Percentiles rank a stretch among this genome's conserved stretches.
These are phyloP conservation scores for Nakataea oryzae DNA, from an alignment of 2,329 filamentous ascomycete species.

Conservation along the genomic window DNA sequence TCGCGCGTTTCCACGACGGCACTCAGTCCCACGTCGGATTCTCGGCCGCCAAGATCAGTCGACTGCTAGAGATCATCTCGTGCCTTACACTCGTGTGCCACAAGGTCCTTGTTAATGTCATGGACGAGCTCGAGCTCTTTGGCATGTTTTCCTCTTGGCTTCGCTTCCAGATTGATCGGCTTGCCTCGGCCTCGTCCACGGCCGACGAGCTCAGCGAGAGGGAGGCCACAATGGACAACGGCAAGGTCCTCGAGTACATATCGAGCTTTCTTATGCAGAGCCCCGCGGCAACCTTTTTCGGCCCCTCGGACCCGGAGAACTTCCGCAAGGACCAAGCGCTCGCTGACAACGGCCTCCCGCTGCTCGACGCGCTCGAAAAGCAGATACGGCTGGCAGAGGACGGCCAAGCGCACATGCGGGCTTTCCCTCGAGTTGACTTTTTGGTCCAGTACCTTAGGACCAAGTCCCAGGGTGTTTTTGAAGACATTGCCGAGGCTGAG, in stretches of 20 bases:
- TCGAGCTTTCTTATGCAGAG: constrained; percentile 57
- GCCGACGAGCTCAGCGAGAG: constrained; percentile 65
- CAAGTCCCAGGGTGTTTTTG: constrained; percentile 52
- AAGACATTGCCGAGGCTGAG: constrained; percentile 59
- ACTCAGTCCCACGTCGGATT: constrained; percentile 55
- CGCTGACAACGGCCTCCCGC: constrained; percentile 29
- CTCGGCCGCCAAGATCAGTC: constrained; percentile 49
- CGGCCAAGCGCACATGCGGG: constrained; percentile 34
- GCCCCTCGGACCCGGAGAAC: constrained; percentile 36
- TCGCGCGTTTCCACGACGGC: constrained; percentile 67
- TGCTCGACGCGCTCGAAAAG: constrained; percentile 35
- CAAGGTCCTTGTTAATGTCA: constrained; percentile 58
- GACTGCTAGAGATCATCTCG: constrained; percentile 59
- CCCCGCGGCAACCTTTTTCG: constrained; percentile 52
- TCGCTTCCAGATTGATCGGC: constrained; percentile 68
- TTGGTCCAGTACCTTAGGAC: constrained; percentile 46
- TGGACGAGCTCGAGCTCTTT: constrained; percentile 72
- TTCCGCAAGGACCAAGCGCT: constrained; percentile 34
- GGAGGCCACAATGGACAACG: constrained; percentile 64
- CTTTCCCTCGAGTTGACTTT: constrained; percentile 52
- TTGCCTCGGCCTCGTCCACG: constrained; percentile 50
- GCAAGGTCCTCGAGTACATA: constrained; percentile 68
- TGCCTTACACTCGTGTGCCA: constrained; percentile 68
- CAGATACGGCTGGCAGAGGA: constrained; percentile 36
- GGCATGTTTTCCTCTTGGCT: constrained; percentile 74